These are phyloP conservation scores for Alternaria solani DNA, from an alignment of 2,329 filamentous ascomycete genomes.

Conservation along the genomic window DNA sequence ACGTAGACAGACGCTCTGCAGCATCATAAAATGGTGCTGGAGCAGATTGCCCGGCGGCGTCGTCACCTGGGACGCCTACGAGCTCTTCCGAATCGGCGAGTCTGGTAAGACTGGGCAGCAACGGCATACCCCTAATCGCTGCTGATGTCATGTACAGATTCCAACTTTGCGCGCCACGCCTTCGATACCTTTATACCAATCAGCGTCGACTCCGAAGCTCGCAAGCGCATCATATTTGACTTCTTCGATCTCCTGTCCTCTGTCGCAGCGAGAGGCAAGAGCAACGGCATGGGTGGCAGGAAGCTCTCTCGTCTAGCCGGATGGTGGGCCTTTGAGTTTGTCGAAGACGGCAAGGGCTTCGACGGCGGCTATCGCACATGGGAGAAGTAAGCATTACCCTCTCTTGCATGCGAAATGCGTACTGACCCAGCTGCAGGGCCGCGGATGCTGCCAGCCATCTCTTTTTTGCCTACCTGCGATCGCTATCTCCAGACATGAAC, in stretches of 20 bases:
- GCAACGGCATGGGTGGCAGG: constrained; percentile 88
- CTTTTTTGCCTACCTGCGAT: constrained; percentile 96
- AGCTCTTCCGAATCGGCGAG: constrained; percentile 94
- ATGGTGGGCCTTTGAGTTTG: constrained; percentile 98
- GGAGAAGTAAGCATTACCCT: constrained; percentile 67
- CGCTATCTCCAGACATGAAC: constrained; percentile 79
- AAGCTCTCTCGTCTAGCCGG: constrained; percentile 95
- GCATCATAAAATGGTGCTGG: constrained; percentile 99
- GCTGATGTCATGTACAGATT: constrained; percentile 67
- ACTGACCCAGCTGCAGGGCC: constrained; percentile 66
- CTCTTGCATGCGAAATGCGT: neutral
- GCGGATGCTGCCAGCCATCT: constrained; percentile 96
- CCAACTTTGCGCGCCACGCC: constrained; percentile 86
- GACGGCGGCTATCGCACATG: constrained; percentile 93
- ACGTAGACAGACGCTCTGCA: constrained; percentile 77
- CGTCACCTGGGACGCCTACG: constrained; percentile 96
- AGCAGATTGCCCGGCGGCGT: constrained; percentile 88
- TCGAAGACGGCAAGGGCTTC: constrained; percentile 86
- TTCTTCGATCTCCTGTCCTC: constrained; percentile 95
- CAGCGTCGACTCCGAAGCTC: constrained; percentile 85
- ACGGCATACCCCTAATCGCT: constrained; percentile 4
- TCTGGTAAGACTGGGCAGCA: constrained; percentile 67
- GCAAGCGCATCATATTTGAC: constrained; percentile 89
- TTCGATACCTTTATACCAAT: constrained; percentile 97
- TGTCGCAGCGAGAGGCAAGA: constrained; percentile 90